Base-by-base conservation (phyloP, 1,284 basidiomycete species). In the Sanguinoderma infundibulare region DNA sequence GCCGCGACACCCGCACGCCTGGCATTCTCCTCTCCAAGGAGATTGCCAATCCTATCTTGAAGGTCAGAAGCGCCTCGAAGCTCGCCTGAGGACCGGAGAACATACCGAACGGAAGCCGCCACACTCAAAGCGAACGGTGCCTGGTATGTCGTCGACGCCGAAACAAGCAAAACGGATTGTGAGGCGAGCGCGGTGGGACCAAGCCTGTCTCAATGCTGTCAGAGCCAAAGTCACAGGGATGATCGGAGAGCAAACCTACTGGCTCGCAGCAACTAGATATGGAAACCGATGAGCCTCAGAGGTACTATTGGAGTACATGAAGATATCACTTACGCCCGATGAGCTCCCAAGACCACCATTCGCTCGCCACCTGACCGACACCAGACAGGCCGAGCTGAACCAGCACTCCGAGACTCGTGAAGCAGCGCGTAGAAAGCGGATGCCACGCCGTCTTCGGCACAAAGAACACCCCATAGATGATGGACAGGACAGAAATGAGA, bases 281-380 rank as follows among this genome's bases (percentile, higher is more conserved):
- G 30, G 57, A 55, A 17, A 69, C 65, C 54, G 55, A 52, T 46
- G 34, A 34, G 4, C 12, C 36, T 22, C 40, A 12, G 7, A 50
- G 15, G 26, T 20, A 24, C 46, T 14, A 5, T 38, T 44, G 15
- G 39, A 34, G n/a, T 12, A 6, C 10, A 55, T 17, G 12, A 54
- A 6, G 3, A 15, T 49, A 5, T n/a, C 2, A 81, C 83, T 67
- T 64, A 85, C 83, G 74, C 53, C 81, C 81, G 55, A 92, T 78
- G 3, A 94, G 79, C 72, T 96, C 94, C 94, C 94, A 96, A 38
- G 89, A 89, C 93, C 94, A 96, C 95, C 94, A 96, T 73, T 96
- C 94, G 9, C 86, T 87, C 1, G 91, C 92, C 35, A 79, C 82
- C 66, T 85, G 84, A 10, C 90, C 86, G 24, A 93, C 87, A 26